A percentile compares a stretch with the other conserved stretches of the same genome.
Conservation (phyloP, 2,329 filamentous ascomycete genomes). For the Talaromyces sp. region DNA sequence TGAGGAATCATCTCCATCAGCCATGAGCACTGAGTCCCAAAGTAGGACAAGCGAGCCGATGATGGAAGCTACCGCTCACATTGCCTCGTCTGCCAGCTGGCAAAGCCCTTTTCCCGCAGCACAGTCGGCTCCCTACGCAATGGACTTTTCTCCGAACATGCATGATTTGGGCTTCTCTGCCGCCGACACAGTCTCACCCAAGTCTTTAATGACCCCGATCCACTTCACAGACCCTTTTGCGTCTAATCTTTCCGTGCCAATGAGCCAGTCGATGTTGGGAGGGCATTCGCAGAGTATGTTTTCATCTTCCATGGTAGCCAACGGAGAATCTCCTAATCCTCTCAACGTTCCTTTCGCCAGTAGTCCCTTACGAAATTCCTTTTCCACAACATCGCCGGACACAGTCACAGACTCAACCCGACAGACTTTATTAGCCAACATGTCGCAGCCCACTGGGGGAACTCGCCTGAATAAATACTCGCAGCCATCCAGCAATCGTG, state of each 20-base stretch:
- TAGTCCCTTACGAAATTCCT: slow-evolving; percentile 59
- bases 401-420: slow-evolving; percentile 59
- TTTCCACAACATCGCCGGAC: slow-evolving; percentile 58
- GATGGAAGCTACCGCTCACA: slow-evolving; percentile 69
- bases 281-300: slow-evolving; percentile 54
- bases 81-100: slow-evolving; percentile 57
- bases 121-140: slow-evolving; percentile 65
- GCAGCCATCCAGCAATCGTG: slow-evolving; percentile 47
- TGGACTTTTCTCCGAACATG: slow-evolving; percentile 72
- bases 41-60: slow-evolving; percentile 75
- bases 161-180: slow-evolving; percentile 61
- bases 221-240: slow-evolving; percentile 66
- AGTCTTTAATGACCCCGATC: slow-evolving; percentile 66
- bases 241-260: slow-evolving; percentile 69
- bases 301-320: slow-evolving; percentile 40
- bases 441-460: slow-evolving; percentile 52
- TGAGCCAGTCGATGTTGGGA: slow-evolving; percentile 67
- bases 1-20: slow-evolving; percentile 90
- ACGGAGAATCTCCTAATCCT: slow-evolving; percentile 42
- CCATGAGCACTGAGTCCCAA: slow-evolving; percentile 90
- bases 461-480: slow-evolving; percentile 57
- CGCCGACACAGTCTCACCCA: slow-evolving; percentile 69
- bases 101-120: slow-evolving; percentile 57
- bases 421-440: slow-evolving; percentile 57
- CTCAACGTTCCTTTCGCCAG: slow-evolving; percentile 46